These are phyloP conservation scores for Hypoxylon lenormandii DNA, from an alignment of 495 filamentous ascomycete genomes.

Conservation along the genomic window DNA sequence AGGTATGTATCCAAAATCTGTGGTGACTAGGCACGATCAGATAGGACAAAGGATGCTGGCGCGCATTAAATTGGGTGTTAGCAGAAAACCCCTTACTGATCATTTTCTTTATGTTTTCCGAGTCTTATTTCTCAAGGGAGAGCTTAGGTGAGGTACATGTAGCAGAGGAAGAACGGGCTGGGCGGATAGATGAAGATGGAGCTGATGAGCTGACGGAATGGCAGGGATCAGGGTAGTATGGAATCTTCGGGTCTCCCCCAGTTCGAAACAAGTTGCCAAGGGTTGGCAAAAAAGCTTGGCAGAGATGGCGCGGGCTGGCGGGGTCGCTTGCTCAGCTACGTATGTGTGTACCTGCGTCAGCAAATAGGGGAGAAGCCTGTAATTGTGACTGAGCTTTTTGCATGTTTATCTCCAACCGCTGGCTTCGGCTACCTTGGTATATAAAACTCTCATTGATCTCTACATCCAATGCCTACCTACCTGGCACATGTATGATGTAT, in stretches of 20 bases:
- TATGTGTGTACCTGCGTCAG: conserved; percentile 11
- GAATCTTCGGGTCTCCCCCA: conserved; percentile 32
- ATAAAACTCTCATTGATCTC: no score
- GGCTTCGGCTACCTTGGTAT: no score
- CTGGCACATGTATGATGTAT: neutral
- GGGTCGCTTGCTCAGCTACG: conserved; percentile 23
- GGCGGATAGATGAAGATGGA: no score
- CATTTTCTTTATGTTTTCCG: no score
- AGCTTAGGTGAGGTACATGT: no score
- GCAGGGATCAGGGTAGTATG: conserved; percentile 20
- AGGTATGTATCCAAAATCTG: no score
- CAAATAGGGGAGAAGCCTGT: conserved; percentile 15
- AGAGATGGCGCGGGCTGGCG: conserved; percentile 27
- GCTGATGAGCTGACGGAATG: conserved; percentile 2
- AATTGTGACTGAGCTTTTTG: no score
- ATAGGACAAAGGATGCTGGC: conserved; percentile 4
- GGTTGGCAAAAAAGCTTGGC: conserved; percentile 47
- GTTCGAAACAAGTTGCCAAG: conserved; percentile 36
- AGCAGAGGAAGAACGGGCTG: no score
- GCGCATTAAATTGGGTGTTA: conserved; percentile 4
- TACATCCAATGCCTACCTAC: no score
- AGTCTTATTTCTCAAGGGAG: conserved; percentile 25
- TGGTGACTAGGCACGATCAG: conserved; percentile 14
- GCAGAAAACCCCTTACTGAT: no score
- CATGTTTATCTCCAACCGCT: no score